Percentiles rank a stretch among this genome's conserved stretches.
Conservation (phyloP, 2,329 filamentous ascomycete genomes). For the Pleomassaria siparia region DNA sequence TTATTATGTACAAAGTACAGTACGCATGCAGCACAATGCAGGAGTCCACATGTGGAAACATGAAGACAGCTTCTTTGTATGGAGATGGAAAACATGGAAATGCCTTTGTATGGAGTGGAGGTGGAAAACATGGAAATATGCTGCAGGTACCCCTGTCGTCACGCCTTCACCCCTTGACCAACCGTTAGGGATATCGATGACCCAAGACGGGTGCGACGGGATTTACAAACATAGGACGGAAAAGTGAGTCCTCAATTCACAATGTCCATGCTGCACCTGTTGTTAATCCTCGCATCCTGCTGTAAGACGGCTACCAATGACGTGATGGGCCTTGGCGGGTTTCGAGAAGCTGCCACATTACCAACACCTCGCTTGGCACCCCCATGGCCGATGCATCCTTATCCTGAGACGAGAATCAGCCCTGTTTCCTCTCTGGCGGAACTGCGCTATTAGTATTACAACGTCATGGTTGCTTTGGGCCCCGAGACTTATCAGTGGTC, state of each 20-base stretch:
- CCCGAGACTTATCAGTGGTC: conserved; percentile 12
- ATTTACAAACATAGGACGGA: not conserved
- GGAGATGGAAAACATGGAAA: no score
- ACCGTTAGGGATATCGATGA: conserved; percentile 17
- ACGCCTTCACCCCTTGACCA: conserved; percentile 11
- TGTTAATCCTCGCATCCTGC: conserved; percentile 12
- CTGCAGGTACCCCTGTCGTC: conserved; percentile 34
- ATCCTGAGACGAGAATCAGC: conserved; percentile 1
- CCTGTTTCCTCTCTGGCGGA: not conserved
- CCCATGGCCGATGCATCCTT: not conserved
- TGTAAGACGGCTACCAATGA: conserved; percentile 23
- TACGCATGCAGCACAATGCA: no score
- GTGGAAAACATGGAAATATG: not conserved
- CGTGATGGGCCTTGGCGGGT: conserved; percentile 27
- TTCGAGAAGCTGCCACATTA: conserved; percentile 9
- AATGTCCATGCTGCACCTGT: conserved; percentile 27
- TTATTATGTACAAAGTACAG: no score
- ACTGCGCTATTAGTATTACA: conserved; percentile 1
- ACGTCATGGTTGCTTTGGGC: conserved; percentile 30
- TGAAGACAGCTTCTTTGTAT: no score
- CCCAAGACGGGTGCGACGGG: conserved; percentile 7
- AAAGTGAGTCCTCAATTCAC: conserved; percentile 17
- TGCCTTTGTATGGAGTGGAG: not conserved
- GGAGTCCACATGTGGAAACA: no score
- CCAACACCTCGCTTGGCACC: not conserved